Evolutionary conservation across 805 yeast genomes (phyloP), one percentile per base, ranked within the genome.

Genomic region (Torulaspora indica): DNA sequence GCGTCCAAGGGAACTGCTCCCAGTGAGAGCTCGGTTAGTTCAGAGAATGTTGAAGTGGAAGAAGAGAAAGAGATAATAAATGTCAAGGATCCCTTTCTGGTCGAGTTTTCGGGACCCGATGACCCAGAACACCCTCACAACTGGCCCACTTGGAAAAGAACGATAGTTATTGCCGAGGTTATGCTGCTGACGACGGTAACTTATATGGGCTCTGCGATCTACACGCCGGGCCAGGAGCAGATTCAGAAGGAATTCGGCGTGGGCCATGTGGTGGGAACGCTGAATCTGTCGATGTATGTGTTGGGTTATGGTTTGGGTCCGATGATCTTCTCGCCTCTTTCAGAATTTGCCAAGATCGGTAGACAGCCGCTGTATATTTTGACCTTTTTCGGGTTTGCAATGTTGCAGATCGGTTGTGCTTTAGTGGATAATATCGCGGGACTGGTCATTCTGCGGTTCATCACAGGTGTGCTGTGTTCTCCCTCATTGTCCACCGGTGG

Each of bases 231-330:
- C 15, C 63, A 72, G 25, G 65, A 57, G 14, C 61, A 67, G n/a
- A 56, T 80, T 22, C 69, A 66, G 60, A 60, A 61, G 22, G 74
- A 77, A 35, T 76, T 77, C 52, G 49, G 62, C n/a, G 70, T 75
- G 4, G 64, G 73, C 12, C 61, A 61, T 25, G 72, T 70, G 5
- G 68, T 69, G 4, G 78, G 79, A 0, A 64, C 73, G 0, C 63
- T 81, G 28, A 79, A 81, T 2, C 66, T 81, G 52, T 64, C 81
- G 0, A 49, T 78, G 30, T 81, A 74, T 49, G 79, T 79, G 6
- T 52, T 78, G 23, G 85, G 84, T 8, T 79, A 80, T 54, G 85
- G 81, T 41, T 39, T 78, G 14, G 83, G 83, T 1, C 83, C 83
- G 2, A 66, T 79, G 67, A 49, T 78, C 2, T 74, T 78, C 42